Percentiles rank a stretch among this genome's conserved stretches.
Evolutionary conservation across 2,329 filamentous ascomycete species (phyloP).

Genomic region (Colletotrichum zoysiae): DNA sequence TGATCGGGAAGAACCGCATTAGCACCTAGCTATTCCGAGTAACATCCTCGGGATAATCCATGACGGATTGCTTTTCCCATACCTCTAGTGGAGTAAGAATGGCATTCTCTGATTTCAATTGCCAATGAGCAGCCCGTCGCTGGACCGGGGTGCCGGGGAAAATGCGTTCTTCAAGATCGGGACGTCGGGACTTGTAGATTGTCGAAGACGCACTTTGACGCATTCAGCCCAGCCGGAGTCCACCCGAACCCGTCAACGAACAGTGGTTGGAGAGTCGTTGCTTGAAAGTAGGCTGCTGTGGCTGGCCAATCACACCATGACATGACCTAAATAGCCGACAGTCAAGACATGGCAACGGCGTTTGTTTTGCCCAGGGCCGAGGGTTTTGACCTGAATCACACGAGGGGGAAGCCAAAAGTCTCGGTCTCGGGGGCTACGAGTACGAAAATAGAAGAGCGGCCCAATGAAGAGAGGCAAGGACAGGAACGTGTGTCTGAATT

Average conservation of each 20-base stretch:
- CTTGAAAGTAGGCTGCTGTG: constrained; percentile 1
- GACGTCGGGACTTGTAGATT: constrained; percentile 35
- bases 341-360: constrained; percentile 8
- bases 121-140: constrained; percentile 34
- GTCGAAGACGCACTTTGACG: constrained; percentile 39
- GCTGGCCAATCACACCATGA: constrained; percentile 32
- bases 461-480: constrained; percentile 34
- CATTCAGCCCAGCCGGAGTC: constrained; percentile 29
- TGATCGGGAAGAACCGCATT: constrained; percentile 42
- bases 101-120: constrained; percentile 22
- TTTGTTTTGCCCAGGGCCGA: constrained; percentile 22
- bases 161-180: constrained; percentile 37
- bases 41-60: constrained; percentile 42
- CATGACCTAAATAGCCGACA: constrained; percentile 2
- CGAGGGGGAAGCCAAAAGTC: constrained; percentile 5
- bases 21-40: constrained; percentile 38
- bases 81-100: constrained; percentile 30
- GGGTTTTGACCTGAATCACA: constrained; percentile 21
- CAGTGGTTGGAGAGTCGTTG: constrained; percentile 22
- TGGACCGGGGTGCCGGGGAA: constrained; percentile 36
- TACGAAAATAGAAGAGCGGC: constrained; percentile 19
- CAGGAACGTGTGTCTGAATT: constrained; percentile 33
- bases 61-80: constrained; percentile 28
- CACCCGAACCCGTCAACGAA: constrained; percentile 28
- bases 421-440: constrained; percentile 16